phyloP scores from a whole-genome alignment of 257 asterid species.

The Vinca minor region DNA sequence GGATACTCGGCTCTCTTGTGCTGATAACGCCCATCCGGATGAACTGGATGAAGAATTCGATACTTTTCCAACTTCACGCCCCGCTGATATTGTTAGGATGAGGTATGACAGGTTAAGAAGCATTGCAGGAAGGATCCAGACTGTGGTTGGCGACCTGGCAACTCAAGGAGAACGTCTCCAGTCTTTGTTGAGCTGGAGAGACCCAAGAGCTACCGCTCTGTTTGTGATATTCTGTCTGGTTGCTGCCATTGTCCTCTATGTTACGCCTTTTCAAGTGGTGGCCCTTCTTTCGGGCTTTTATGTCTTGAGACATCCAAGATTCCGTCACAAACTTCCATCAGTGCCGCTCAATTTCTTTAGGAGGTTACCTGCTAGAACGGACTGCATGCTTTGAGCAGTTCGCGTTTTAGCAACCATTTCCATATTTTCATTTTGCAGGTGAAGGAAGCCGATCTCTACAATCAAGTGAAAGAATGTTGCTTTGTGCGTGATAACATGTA shows the following conservation, averaged over 20 bases:
- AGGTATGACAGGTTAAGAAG: slow-evolving; percentile 45
- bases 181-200: slow-evolving; percentile 49
- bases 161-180: slow-evolving; percentile 49
- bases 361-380: slow-evolving; percentile 49
- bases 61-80: slow-evolving; percentile 44
- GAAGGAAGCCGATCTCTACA: slow-evolving; percentile 16
- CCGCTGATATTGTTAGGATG: slow-evolving; percentile 42
- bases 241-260: slow-evolving; percentile 39
- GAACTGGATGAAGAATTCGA: slow-evolving; percentile 53
- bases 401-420: slow-evolving; percentile 1
- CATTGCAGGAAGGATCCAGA: slow-evolving; percentile 42
- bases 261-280: slow-evolving; percentile 41
- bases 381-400: slow-evolving; percentile 36
- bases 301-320: slow-evolving; percentile 42
- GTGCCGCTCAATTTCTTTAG: slow-evolving; percentile 42
- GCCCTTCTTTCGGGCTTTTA: slow-evolving; percentile 34
- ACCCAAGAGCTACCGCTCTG: slow-evolving; percentile 44
- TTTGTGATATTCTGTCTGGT: slow-evolving; percentile 34
- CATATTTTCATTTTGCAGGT: neutral
- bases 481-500: slow-evolving; percentile 21
- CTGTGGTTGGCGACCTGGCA: slow-evolving; percentile 48
- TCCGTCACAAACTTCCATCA: slow-evolving; percentile 39
- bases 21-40: slow-evolving; percentile 39
- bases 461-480: slow-evolving; percentile 12
- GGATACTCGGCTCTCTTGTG: slow-evolving; percentile 44